Percentiles rank a stretch among this genome's conserved stretches.
Evolutionary conservation across 2,329 filamentous ascomycete species (phyloP).

Genomic region (Claviceps sorghi): DNA sequence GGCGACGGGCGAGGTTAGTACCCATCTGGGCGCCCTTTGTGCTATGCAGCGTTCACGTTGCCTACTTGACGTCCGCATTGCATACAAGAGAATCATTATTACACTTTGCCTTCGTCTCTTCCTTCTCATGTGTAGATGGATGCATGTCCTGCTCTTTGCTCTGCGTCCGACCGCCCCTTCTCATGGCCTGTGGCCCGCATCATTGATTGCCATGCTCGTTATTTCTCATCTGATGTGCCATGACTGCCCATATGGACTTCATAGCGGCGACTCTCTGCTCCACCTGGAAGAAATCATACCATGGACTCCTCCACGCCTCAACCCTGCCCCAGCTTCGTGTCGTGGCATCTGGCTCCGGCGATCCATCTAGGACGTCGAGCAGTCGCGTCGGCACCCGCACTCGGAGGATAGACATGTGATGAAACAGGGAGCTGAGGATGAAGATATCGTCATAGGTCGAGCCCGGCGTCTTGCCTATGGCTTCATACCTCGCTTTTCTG

Average conservation of each 20-base stretch:
- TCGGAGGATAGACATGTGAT: slow-evolving; percentile 44
- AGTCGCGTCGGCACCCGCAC: slow-evolving; percentile 42
- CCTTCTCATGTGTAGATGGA: no score
- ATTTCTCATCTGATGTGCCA: slow-evolving; percentile 45
- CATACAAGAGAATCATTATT: not conserved
- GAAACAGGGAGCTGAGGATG: slow-evolving; percentile 45
- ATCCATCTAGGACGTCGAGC: slow-evolving; percentile 38
- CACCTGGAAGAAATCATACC: slow-evolving; percentile 45
- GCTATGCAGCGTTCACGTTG: not conserved
- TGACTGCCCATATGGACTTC: slow-evolving; percentile 42
- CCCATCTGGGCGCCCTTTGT: not conserved
- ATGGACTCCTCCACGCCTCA: slow-evolving; percentile 41
- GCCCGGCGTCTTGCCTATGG: slow-evolving; percentile 37
- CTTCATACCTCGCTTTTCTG: slow-evolving; percentile 39
- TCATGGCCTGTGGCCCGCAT: not conserved
- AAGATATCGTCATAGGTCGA: slow-evolving; percentile 45
- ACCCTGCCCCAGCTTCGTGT: slow-evolving; percentile 35
- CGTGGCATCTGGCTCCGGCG: slow-evolving; percentile 18
- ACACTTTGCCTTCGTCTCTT: not conserved
- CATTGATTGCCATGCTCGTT: slow-evolving; percentile 1
- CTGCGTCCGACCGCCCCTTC: not conserved
- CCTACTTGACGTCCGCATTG: not conserved
- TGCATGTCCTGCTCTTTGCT: slow-evolving; percentile 1
- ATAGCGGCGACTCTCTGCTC: slow-evolving; percentile 43
- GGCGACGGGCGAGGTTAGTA: not conserved